These are phyloP conservation scores for Cordyceps tenuipes DNA, from an alignment of 2,329 filamentous ascomycete genomes.

Conservation along the genomic window DNA sequence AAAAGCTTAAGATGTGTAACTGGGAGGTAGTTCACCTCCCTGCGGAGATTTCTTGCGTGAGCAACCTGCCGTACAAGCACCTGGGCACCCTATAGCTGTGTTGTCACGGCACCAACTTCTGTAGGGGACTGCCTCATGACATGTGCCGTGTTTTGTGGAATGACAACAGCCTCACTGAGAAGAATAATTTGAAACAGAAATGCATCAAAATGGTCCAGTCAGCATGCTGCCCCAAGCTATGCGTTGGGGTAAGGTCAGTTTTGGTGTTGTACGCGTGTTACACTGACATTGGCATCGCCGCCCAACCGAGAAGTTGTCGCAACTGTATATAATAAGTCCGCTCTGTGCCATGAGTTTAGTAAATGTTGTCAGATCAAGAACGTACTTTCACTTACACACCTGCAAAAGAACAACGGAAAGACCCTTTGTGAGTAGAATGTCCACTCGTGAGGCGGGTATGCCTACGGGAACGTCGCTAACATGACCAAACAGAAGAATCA, in stretches of 20 bases:
- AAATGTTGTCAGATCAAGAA: neutral
- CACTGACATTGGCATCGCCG: neutral
- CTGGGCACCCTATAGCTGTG: too few species aligned
- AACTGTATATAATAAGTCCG: neutral
- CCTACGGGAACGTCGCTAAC: neutral
- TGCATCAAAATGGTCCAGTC: neutral
- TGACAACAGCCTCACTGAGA: neutral
- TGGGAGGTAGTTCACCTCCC: neutral
- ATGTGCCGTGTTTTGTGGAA: neutral
- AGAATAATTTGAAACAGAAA: neutral
- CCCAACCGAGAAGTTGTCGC: neutral
- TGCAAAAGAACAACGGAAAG: neutral
- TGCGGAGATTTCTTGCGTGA: neutral
- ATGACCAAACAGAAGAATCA: neutral
- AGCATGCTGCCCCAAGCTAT: neutral
- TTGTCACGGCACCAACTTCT: neutral
- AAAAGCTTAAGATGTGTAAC: too few species aligned
- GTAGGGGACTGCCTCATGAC: neutral
- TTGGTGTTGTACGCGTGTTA: neutral
- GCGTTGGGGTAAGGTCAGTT: neutral
- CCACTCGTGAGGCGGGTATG: neutral
- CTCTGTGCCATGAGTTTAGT: neutral
- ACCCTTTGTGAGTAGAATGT: neutral
- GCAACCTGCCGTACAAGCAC: neutral
- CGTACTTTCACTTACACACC: neutral